Percentiles rank a stretch among this genome's conserved stretches.
Evolutionary conservation across 2,329 filamentous ascomycete genomes (phyloP).

Genomic region (Thyridium curvatum): DNA sequence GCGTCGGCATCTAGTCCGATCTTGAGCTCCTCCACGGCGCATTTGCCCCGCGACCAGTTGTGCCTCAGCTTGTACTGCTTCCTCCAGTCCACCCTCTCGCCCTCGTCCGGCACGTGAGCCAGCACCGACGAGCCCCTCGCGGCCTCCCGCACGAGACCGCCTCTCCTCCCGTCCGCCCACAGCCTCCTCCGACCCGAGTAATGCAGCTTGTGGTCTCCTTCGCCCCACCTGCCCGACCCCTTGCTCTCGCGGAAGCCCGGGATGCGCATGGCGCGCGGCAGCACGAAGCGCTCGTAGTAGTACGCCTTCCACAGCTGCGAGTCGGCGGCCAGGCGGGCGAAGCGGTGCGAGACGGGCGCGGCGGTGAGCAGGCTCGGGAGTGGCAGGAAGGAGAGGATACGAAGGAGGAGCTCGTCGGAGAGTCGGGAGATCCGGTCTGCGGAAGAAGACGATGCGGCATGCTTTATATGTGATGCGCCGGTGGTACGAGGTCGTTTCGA

Average conservation of each 20-base stretch:
- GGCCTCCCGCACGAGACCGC: constrained; percentile 52
- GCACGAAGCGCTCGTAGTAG: constrained; percentile 83
- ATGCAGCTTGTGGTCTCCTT: constrained; percentile 29
- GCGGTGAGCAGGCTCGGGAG: constrained; percentile 59
- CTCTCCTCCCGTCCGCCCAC: constrained; percentile 38
- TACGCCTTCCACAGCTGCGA: constrained; percentile 85
- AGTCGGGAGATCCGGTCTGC: constrained; percentile 63
- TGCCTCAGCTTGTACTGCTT: constrained; percentile 79
- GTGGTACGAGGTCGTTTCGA: background rate
- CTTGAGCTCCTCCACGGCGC: constrained; percentile 71
- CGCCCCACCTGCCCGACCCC: constrained; percentile 23
- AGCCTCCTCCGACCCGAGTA: constrained; percentile 36
- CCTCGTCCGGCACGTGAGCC: background rate
- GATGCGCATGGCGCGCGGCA: constrained; percentile 70
- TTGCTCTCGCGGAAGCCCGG: constrained; percentile 50
- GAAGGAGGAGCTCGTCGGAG: constrained; percentile 82
- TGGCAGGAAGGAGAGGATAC: constrained; percentile 73
- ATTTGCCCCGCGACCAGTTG: constrained; percentile 84
- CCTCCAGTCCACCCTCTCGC: constrained; percentile 70
- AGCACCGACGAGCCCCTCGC: constrained; percentile 20
- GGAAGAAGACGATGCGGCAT: background rate
- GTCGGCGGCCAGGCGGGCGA: constrained; percentile 68
- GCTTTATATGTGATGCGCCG: no score
- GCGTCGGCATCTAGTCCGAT: constrained; percentile 13
- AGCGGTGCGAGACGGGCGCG: constrained; percentile 65